Conservation (phyloP, 2,329 filamentous ascomycete genomes). For the Lasiodiplodia gonubiensis region DNA sequence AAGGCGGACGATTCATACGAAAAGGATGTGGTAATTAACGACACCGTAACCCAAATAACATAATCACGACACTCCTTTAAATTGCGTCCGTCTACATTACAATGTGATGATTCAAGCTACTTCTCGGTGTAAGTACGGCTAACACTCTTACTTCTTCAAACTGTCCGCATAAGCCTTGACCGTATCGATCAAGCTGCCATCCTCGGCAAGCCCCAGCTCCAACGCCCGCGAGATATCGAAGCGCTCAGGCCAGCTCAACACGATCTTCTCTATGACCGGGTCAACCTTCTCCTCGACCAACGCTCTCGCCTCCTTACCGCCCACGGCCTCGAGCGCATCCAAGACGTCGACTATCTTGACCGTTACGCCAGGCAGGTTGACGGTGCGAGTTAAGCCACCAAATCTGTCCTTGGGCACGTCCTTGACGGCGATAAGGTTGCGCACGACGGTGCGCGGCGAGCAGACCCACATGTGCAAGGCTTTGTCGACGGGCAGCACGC, state of each 20-base stretch:
- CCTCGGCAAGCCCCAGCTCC: constrained; percentile 57
- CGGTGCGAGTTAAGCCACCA: constrained; percentile 51
- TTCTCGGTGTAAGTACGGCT: background rate
- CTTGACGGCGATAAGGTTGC: constrained; percentile 58
- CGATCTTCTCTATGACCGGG: constrained; percentile 52
- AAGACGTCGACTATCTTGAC: constrained; percentile 61
- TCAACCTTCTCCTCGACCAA: constrained; percentile 56
- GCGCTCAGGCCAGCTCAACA: constrained; percentile 57
- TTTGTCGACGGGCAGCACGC: constrained; percentile 53
- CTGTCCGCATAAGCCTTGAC: constrained; percentile 24
- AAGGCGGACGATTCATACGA: background rate
- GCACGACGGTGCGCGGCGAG: constrained; percentile 58
- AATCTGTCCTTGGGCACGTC: constrained; percentile 55
- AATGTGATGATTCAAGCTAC: background rate
- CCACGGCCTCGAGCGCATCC: constrained; percentile 58
- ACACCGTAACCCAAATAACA: constrained; percentile 13
- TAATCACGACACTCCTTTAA: constrained; percentile 1
- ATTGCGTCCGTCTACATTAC: background rate
- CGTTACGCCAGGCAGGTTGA: constrained; percentile 57
- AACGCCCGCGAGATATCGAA: constrained; percentile 62
- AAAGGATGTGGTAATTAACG: constrained; percentile 9
- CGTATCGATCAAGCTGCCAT: constrained; percentile 54
- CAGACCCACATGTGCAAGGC: constrained; percentile 62
- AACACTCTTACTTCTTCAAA: constrained; percentile 10
- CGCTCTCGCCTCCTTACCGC: constrained; percentile 55